Conservation (phyloP, 2,329 filamentous ascomycete species). For the Corinectria fuckeliana region DNA sequence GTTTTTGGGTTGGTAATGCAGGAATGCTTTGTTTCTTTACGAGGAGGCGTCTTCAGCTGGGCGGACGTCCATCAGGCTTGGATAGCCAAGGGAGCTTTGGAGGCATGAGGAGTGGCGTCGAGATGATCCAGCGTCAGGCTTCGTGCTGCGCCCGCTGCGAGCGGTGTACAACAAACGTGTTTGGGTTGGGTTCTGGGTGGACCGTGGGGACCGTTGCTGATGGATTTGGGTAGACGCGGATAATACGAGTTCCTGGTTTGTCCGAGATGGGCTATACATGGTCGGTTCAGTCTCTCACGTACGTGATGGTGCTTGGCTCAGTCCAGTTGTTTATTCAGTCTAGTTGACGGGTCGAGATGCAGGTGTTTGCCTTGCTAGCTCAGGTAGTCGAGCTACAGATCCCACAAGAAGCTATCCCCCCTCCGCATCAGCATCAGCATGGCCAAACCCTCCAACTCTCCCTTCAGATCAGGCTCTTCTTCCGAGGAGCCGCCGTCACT, state of each 20-base stretch:
- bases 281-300: not conserved
- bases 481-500: not conserved
- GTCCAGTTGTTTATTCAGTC: not conserved
- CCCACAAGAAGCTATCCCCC: not conserved
- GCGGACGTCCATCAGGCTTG: slow-evolving; percentile 32
- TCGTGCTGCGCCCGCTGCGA: slow-evolving; percentile 25
- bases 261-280: not conserved
- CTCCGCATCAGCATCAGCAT: not conserved
- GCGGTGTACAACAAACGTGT: slow-evolving; percentile 36
- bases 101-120: slow-evolving; percentile 27
- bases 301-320: not conserved
- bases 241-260: slow-evolving; percentile 34
- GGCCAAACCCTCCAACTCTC: not conserved
- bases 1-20: slow-evolving; percentile 40
- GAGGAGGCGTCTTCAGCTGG: slow-evolving; percentile 33
- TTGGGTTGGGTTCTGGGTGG: slow-evolving; percentile 27
- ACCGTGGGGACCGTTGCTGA: slow-evolving; percentile 36
- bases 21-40: slow-evolving; percentile 37
- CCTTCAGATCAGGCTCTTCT: not conserved
- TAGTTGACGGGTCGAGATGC: not conserved
- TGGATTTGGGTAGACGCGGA: slow-evolving; percentile 40
- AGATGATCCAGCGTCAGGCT: slow-evolving; percentile 18
- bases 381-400: not conserved
- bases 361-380: not conserved
- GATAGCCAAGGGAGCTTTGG: slow-evolving; percentile 33